These are phyloP conservation scores for Phytophthora pisi DNA, from an alignment of 352 stramenopile species.

Conservation along the genomic window DNA sequence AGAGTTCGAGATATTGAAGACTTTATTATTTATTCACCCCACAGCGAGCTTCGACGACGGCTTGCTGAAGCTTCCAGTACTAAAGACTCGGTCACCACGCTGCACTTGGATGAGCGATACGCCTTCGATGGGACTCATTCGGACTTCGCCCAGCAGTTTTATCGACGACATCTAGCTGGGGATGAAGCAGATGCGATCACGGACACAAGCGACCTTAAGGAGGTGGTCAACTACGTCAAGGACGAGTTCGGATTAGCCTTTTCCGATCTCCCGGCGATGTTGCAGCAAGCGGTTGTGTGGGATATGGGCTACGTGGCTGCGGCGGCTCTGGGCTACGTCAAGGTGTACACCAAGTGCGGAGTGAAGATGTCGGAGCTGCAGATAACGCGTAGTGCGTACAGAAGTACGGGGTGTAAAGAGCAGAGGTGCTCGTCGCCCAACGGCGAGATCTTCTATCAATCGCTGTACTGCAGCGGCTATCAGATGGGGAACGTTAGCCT, in stretches of 20 bases:
- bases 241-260: conserved; percentile 36
- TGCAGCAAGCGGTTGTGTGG: conserved; percentile 58
- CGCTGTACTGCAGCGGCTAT: conserved; percentile 38
- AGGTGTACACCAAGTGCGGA: conserved; percentile 46
- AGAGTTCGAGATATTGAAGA: not conserved
- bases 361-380: conserved; percentile 53
- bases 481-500: conserved; percentile 42
- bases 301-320: conserved; percentile 47
- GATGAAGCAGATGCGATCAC: conserved; percentile 17
- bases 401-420: conserved; percentile 34
- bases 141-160: conserved; percentile 65
- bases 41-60: conserved; percentile 5
- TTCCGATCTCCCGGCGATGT: conserved; percentile 33
- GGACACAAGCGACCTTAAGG: conserved; percentile 16
- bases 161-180: conserved; percentile 46
- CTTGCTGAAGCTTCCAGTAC: conserved; percentile 12
- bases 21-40: conserved; percentile 29
- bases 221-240: conserved; percentile 27
- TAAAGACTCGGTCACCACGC: not conserved
- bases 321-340: conserved; percentile 34
- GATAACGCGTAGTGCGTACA: conserved; percentile 30
- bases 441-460: conserved; percentile 43
- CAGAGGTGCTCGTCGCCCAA: conserved; percentile 42
- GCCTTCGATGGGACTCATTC: conserved; percentile 52
- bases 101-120: conserved; percentile 51